Evolutionary conservation across 352 stramenopile genomes (phyloP).

Genomic region (Phytopythium cucurbitacearum): DNA sequence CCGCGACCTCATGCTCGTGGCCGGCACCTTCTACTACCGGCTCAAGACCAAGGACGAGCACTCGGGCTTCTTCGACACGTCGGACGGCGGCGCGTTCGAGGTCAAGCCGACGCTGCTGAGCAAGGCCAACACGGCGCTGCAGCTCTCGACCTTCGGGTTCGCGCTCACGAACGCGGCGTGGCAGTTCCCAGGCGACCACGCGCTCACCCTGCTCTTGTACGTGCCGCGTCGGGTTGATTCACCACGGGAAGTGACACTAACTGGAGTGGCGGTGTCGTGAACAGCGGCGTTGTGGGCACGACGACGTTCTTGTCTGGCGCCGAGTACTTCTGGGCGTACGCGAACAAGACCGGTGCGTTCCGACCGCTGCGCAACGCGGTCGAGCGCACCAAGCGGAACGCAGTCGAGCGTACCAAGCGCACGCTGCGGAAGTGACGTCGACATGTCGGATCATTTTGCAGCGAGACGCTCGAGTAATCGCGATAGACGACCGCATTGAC

Average conservation of each 20-base stretch:
- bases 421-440: slow-evolving; percentile 5
- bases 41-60: slow-evolving; percentile 63
- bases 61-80: slow-evolving; percentile 78
- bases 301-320: slow-evolving; percentile 74
- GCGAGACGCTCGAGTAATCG: no score
- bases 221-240: slow-evolving; percentile 8
- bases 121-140: slow-evolving; percentile 80
- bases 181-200: slow-evolving; percentile 54
- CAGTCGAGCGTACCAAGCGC: slow-evolving; percentile 22
- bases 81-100: slow-evolving; percentile 63
- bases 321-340: slow-evolving; percentile 73
- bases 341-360: slow-evolving; percentile 68
- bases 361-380: slow-evolving; percentile 40
- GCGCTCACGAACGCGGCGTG: slow-evolving; percentile 70
- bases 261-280: slow-evolving; percentile 1
- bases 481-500: no score
- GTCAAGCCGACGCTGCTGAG: slow-evolving; percentile 67
- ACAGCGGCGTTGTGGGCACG: slow-evolving; percentile 57
- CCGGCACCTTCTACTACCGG: slow-evolving; percentile 75
- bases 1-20: slow-evolving; percentile 64
- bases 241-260: slow-evolving; percentile 1
- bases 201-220: slow-evolving; percentile 63
- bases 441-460: no score
- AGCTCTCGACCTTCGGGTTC: slow-evolving; percentile 70
- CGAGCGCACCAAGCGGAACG: slow-evolving; percentile 16